Base-by-base conservation (phyloP, 768 basidiomycete genomes). In the Vararia minispora region DNA sequence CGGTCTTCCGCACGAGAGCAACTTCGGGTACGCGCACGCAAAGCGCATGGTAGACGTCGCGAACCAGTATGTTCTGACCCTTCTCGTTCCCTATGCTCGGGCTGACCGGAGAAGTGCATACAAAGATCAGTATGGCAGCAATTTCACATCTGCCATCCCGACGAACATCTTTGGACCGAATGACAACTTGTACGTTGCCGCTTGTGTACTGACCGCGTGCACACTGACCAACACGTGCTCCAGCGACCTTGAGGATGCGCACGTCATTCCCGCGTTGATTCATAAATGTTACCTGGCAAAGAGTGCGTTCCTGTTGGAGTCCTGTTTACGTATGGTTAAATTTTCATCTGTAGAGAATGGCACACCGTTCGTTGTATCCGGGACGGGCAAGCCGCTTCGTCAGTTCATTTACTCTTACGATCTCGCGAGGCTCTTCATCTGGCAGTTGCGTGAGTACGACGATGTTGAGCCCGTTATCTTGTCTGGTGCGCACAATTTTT, bases 341-440 rank as follows among this genome's bases (percentile, higher is more conserved):
- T 23, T 33, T 8, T n/a, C 10, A 13, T 10, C 14, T 33, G 3
- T 57, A 77, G 78, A 88, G 64, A 87, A 85, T 60, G 69, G 68
- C 42, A 87, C 85, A 0, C 80, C 85, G 4, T 92, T 97, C 61
- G 66, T 79, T 36, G 85, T 94, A n/a, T 62, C 78, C 35, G 92
- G 92, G 9, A 83, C 87, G 0, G 92, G 92, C 24, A 88, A 82
- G 49, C 92, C 92, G 6, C 71, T 95, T 25, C 76, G 92, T n/a
- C 92, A 97, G 58, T 97, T 97, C 58, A 92, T 95, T 59, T 97
- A 90, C 63, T 95, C 92, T n/a, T 68, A 75, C 34, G 91, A 98
- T 61, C 78, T 97, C 34, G 92, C 91, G 30, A 94, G 88, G 58
- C 68, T 94, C 40, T 94, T 95, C 68, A 83, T 95, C 54, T 91